Conservation (phyloP, 106 monocot species). For the Allium fistulosum region DNA sequence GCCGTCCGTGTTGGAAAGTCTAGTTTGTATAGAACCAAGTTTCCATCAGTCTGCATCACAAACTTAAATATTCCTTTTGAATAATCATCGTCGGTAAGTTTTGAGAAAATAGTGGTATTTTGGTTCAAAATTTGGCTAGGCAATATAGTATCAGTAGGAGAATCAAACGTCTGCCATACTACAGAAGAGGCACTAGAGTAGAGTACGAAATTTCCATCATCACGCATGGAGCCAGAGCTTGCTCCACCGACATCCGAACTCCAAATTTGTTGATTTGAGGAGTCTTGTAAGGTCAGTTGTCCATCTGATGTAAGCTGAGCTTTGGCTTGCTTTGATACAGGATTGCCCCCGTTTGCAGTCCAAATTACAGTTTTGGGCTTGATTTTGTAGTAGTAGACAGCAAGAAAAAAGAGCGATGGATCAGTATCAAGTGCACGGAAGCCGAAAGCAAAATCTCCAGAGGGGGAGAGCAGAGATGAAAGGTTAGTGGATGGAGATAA, state of each 20-base stretch:
- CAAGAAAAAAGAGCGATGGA: slow-evolving; percentile 8
- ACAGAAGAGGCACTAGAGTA: not conserved
- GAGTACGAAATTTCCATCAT: slow-evolving; percentile 10
- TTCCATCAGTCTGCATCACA: not conserved
- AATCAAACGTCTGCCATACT: slow-evolving; percentile 24
- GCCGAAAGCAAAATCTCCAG: slow-evolving; percentile 20
- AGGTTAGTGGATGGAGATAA: not conserved
- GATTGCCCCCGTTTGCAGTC: not conserved
- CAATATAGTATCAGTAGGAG: slow-evolving; percentile 18
- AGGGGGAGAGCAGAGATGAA: slow-evolving; percentile 7
- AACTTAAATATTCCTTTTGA: slow-evolving; percentile 12
- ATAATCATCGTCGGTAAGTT: slow-evolving; percentile 10
- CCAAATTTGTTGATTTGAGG: slow-evolving; percentile 9
- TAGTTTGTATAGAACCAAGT: not conserved
- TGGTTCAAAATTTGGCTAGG: slow-evolving; percentile 9
- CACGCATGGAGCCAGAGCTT: not conserved
- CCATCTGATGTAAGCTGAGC: slow-evolving; percentile 1
- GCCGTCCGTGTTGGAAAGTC: not conserved
- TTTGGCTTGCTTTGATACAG: not conserved
- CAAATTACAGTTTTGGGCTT: slow-evolving; percentile 6
- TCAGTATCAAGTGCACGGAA: slow-evolving; percentile 8
- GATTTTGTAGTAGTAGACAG: slow-evolving; percentile 17
- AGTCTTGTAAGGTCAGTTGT: slow-evolving; percentile 1
- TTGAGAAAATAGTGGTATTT: not conserved
- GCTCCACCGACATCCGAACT: not conserved